Evolutionary conservation across 1,284 basidiomycete species (phyloP), one percentile per base, ranked within the genome.

Genomic region (Mycosarcoma mackinlayi): DNA sequence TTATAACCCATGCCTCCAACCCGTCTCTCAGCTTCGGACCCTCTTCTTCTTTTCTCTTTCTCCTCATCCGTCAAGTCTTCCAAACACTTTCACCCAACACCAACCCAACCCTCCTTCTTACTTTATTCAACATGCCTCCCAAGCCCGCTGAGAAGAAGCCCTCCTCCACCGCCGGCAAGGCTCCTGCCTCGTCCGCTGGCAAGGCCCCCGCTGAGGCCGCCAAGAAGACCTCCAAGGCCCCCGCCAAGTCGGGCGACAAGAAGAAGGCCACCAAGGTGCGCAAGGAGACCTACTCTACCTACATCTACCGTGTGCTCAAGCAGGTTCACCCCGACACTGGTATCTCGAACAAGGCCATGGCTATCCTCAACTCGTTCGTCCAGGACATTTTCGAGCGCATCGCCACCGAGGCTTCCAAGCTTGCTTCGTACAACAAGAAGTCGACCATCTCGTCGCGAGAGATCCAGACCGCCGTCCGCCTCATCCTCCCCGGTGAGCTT

Each of bases 201-300:
- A 83, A 82, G 78, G 78, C 78, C 62, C 78, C 82, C 42, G 52
- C 67, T 30, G 92, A 90, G 33, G 86, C 89, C 30, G 87, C 87
- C 85, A 89, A 90, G 80, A 86, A 87, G 52, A 79, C 78, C 44
- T 80, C 81, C 66, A 85, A 85, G 62, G 82, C 79, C 37, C 76
- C 79, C 52, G 63, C 83, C 60, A 84, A 86, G 75, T 87, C 86
- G 47, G 87, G 85, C 53, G 86, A 85, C 19, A 87, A 87, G 72
- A 88, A 88, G 86, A 88, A 88, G 85, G 84, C 87, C 74, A 85
- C 84, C 77, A 88, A 88, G 85, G 76, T 85, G 49, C 85, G 88
- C 78, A 88, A 88, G 85, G 84, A 88, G 86, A 83, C 82, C 85
- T 73, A 73, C 73, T 81, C 77, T 61, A 83, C 82, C 67, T 83